These are phyloP conservation scores for Sequoia sempervirens DNA, from an alignment of 75 land plant genomes.

Conservation along the genomic window DNA sequence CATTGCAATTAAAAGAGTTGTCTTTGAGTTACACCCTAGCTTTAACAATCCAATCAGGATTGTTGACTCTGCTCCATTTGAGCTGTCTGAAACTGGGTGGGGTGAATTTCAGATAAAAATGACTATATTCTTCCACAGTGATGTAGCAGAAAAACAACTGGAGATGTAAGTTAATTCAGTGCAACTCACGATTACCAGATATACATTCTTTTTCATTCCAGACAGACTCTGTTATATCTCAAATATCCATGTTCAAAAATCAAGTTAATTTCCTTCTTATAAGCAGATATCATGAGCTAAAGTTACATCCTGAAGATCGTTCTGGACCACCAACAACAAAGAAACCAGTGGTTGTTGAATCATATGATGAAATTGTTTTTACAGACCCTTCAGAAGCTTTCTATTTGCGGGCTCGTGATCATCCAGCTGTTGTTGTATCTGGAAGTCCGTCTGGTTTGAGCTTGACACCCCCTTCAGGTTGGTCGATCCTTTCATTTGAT, in stretches of 20 bases:
- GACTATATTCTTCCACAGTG: conserved; percentile 68
- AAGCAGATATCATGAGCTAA: conserved; percentile 77
- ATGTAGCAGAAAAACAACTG: conserved; percentile 78
- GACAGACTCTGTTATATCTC: neutral
- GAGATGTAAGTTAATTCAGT: conserved; percentile 50
- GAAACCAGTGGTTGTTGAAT: conserved; percentile 83
- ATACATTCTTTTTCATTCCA: neutral
- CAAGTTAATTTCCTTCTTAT: neutral
- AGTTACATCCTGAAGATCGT: conserved; percentile 78
- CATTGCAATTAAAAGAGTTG: conserved; percentile 66
- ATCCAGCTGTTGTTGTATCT: conserved; percentile 57
- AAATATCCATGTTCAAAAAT: neutral
- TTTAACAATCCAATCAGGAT: conserved; percentile 84
- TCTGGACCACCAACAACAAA: conserved; percentile 68
- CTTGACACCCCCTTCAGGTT: conserved; percentile 50
- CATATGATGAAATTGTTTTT: conserved; percentile 86
- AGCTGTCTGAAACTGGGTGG: conserved; percentile 84
- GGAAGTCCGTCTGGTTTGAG: conserved; percentile 45
- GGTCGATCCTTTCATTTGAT: neutral
- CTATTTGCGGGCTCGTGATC: conserved; percentile 51
- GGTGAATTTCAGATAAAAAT: conserved; percentile 94
- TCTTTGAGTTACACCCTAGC: conserved; percentile 87
- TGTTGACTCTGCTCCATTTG: conserved; percentile 77
- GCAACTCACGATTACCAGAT: neutral
- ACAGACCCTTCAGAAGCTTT: conserved; percentile 80